Conservation (phyloP, 2,329 filamentous ascomycete genomes). For the Chrysosporium queenslandicum region DNA sequence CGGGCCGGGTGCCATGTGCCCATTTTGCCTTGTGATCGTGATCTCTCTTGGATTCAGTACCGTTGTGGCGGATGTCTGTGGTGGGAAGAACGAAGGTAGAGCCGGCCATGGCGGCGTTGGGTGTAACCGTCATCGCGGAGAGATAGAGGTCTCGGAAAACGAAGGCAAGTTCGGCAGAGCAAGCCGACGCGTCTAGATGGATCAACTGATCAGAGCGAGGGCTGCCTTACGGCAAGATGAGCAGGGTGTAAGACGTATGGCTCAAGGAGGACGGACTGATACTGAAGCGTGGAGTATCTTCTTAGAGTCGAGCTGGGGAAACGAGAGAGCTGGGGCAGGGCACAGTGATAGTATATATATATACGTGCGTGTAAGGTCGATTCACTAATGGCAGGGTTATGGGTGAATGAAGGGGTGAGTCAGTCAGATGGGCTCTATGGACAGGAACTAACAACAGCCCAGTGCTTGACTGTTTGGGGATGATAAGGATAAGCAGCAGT, state of each 20-base stretch:
- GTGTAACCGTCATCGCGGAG: not conserved
- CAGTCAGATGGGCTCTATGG: not conserved
- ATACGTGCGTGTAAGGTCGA: not conserved
- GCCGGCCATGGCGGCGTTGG: slow-evolving; percentile 13
- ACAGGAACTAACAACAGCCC: not conserved
- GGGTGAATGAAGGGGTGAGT: not conserved
- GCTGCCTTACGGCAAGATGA: too few species aligned
- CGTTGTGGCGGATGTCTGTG: slow-evolving; percentile 45
- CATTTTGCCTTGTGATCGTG: slow-evolving; percentile 35
- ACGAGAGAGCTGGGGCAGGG: not conserved
- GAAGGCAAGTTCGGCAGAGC: not conserved
- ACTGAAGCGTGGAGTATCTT: not conserved
- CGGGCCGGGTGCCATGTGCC: slow-evolving; percentile 27
- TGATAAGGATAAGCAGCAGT: not conserved
- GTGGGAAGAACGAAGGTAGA: slow-evolving; percentile 32
- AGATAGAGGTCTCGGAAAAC: not conserved
- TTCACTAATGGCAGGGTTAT: not conserved
- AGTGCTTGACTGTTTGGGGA: not conserved
- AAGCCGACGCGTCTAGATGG: not conserved
- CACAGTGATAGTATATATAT: not conserved
- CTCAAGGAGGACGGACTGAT: too few species aligned
- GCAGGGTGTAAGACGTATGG: too few species aligned
- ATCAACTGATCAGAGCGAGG: not conserved
- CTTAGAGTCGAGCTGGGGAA: not conserved
- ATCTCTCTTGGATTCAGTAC: slow-evolving; percentile 40